These are phyloP conservation scores for Diaporthe capsici DNA, from an alignment of 2,329 filamentous ascomycete species.

Conservation along the genomic window DNA sequence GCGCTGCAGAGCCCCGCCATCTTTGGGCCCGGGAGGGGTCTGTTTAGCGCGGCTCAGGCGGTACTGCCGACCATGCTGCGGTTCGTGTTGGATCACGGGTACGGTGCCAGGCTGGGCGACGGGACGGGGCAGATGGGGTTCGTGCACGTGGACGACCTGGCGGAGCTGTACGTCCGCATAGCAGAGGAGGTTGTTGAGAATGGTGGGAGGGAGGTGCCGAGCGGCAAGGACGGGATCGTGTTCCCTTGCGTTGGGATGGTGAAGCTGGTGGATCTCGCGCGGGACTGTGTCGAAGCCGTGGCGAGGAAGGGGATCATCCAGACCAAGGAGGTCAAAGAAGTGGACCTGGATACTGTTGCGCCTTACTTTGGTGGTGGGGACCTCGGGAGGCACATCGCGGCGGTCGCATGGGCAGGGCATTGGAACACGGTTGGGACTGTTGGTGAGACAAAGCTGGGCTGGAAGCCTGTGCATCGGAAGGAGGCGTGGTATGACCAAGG, in stretches of 20 bases:
- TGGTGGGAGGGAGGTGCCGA: slow-evolving; percentile 22
- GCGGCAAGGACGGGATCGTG: slow-evolving; percentile 61
- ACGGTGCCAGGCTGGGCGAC: slow-evolving; percentile 17
- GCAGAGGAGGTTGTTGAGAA: slow-evolving; percentile 5
- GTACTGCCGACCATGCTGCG: slow-evolving; percentile 51
- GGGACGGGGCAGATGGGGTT: background rate
- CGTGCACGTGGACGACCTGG: slow-evolving; percentile 32
- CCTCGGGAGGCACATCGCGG: background rate
- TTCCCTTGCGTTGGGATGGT: slow-evolving; percentile 67
- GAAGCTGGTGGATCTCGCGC: background rate
- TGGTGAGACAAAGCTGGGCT: slow-evolving; percentile 14
- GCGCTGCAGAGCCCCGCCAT: slow-evolving; percentile 63
- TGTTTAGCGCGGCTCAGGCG: slow-evolving; percentile 56
- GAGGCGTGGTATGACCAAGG: background rate
- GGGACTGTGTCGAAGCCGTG: slow-evolving; percentile 8
- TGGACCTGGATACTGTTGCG: background rate
- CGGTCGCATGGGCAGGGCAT: slow-evolving; percentile 1
- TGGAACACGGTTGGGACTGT: slow-evolving; percentile 25
- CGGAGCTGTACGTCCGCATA: background rate
- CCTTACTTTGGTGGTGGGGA: background rate
- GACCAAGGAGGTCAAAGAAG: slow-evolving; percentile 5
- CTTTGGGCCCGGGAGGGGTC: slow-evolving; percentile 60
- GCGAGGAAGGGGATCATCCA: slow-evolving; percentile 19
- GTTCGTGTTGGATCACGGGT: slow-evolving; percentile 9
- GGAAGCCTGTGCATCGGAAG: slow-evolving; percentile 1